Base-by-base conservation (phyloP, 768 basidiomycete species). In the Rhodotorula taiwanensis region DNA sequence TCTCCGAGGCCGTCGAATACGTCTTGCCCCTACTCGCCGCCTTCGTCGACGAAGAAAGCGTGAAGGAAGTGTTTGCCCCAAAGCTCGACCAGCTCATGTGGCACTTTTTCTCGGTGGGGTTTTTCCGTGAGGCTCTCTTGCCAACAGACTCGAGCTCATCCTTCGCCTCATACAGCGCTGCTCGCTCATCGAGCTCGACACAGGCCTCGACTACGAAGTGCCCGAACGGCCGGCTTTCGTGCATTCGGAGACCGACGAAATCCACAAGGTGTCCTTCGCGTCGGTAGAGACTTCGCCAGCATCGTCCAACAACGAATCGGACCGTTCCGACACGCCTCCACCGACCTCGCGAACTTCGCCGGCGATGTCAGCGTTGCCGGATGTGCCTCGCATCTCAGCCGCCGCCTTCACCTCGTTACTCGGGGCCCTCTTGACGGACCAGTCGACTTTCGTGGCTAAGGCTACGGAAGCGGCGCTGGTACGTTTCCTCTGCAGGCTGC, bases 361-460 rank as follows among this genome's bases (percentile, higher is more conserved):
- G 27, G 23, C 25, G 11, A 5, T 14, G 21, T 13, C 45, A 27
- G 45, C 45, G 25, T 47, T 5, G 18, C 47, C 28, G 62, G 60
- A 18, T 48, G 45, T 2, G 69, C 69, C 6, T 56, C 53, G n/a
- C 30, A 69, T 98, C 49, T 82, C 85, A 43, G 87, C 89, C 5
- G 86, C 88, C 71, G 83, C 86, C 8, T 98, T 98, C 76, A 95
- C 91, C 4, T 89, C 89, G 18, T 86, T 95, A 52, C 81, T 98
- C 34, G 92, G 89, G 47, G 87, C 88, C 1, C 79, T 98, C 33
- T 81, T 98, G 20, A 83, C 97, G 49, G 89, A 86, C 73, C 81
- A 85, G 31, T 90, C 88, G 70, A 79, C 81, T 52, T 77, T 81
- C 52, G 84, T 95, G 39, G 84, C 86, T 52, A 84, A 84, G 33